Evolutionary conservation across 1,139 yeast genomes (phyloP).

Genomic region (Kodamaea plutei): DNA sequence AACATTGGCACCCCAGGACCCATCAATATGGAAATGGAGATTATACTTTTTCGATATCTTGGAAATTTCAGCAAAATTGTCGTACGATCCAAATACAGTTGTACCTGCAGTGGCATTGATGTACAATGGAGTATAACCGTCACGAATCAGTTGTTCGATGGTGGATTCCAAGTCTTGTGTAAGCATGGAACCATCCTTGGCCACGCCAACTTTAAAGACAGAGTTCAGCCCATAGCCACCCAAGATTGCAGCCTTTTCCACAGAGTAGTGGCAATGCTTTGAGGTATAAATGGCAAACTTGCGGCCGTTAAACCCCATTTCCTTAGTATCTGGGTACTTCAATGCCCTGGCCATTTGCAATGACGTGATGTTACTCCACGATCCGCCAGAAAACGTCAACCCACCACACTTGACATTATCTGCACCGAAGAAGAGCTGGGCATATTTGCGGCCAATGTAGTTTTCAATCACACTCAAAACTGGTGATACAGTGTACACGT

Average conservation of each 20-base stretch:
- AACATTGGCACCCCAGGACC: constrained; percentile 90
- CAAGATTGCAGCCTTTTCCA: constrained; percentile 77
- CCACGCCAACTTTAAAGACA: constrained; percentile 62
- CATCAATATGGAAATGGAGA: constrained; percentile 81
- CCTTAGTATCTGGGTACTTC: constrained; percentile 66
- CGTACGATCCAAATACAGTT: constrained; percentile 83
- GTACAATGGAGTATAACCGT: constrained; percentile 70
- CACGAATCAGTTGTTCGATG: constrained; percentile 39
- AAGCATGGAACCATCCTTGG: constrained; percentile 53
- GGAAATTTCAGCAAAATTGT: constrained; percentile 57
- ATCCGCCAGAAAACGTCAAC: constrained; percentile 81
- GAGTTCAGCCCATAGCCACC: constrained; percentile 65
- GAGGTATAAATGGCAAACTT: constrained; percentile 72
- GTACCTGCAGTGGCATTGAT: constrained; percentile 87
- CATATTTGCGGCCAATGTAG: constrained; percentile 64
- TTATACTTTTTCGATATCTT: constrained; percentile 50
- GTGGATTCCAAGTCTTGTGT: constrained; percentile 41
- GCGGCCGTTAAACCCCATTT: constrained; percentile 49
- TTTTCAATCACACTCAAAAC: constrained; percentile 74
- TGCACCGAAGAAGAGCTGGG: constrained; percentile 52
- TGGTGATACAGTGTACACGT: constrained; percentile 84
- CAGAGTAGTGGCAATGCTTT: constrained; percentile 74
- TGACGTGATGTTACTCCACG: constrained; percentile 81
- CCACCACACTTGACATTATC: constrained; percentile 63
- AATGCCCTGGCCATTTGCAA: constrained; percentile 72